Conservation (phyloP, 768 basidiomycete genomes). For the Lactarius quietus region DNA sequence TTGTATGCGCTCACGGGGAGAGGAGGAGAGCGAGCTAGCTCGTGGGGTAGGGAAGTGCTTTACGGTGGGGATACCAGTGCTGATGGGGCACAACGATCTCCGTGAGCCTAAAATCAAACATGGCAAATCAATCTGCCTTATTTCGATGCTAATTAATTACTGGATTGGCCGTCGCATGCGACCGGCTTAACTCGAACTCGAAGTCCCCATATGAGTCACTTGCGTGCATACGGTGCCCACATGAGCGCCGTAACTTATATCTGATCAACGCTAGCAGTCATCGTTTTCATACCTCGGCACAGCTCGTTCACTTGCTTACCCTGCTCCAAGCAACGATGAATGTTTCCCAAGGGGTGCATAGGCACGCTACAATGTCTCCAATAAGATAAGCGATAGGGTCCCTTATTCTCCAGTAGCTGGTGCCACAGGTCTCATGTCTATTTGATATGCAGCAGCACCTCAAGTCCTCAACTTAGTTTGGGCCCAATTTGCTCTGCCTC, state of each 20-base stretch:
- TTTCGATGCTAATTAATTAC: neutral
- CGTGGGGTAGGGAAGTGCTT: conserved; percentile 45
- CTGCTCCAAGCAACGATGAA: neutral
- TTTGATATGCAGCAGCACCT: neutral
- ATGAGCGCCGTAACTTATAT: neutral
- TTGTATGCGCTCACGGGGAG: conserved; percentile 16
- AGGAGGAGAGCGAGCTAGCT: conserved; percentile 25
- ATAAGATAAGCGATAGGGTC: neutral
- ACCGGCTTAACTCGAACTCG: neutral
- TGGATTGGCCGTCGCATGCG: neutral
- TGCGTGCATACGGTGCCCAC: neutral
- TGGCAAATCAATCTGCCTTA: neutral
- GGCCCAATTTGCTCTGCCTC: neutral
- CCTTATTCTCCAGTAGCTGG: neutral
- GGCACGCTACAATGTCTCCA: neutral
- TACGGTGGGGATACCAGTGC: conserved; percentile 36
- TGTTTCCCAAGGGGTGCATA: neutral
- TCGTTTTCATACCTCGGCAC: neutral
- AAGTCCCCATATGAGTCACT: neutral
- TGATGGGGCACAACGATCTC: conserved; percentile 10
- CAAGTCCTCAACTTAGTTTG: neutral
- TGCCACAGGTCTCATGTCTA: neutral
- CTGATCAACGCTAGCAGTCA: neutral
- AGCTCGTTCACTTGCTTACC: neutral
- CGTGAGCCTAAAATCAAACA: conserved; percentile 4